Evolutionary conservation across 495 filamentous ascomycete species (phyloP).

Genomic region (Aspergillus funiculosus): DNA sequence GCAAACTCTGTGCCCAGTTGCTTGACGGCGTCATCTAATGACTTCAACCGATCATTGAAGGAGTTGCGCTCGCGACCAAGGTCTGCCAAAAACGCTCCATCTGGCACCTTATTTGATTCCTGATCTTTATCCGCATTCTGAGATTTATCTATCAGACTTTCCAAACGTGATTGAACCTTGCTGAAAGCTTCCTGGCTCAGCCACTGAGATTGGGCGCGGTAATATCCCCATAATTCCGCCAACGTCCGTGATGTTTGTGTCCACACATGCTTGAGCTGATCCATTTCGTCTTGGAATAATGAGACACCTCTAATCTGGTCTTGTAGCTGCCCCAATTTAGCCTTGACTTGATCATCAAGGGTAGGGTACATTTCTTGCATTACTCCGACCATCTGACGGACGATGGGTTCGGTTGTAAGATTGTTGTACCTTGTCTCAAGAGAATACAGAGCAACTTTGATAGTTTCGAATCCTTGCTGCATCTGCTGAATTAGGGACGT

Average conservation of each 20-base stretch:
- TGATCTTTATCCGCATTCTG: neutral
- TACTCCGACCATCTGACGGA: slow-evolving; percentile 30
- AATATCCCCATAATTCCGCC: neutral
- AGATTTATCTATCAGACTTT: neutral
- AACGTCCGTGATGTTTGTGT: slow-evolving; percentile 7
- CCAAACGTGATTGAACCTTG: neutral
- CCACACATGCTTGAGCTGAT: slow-evolving; percentile 6
- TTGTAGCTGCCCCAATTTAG: slow-evolving; percentile 8
- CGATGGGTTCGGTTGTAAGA: slow-evolving; percentile 29
- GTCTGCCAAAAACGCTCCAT: neutral
- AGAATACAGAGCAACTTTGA: slow-evolving; percentile 29
- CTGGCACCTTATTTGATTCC: neutral
- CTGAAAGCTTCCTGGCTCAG: slow-evolving; percentile 4
- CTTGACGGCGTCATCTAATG: neutral
- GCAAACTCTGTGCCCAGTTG: neutral
- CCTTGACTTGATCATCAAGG: neutral
- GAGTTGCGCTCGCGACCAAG: neutral
- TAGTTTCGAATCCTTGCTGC: slow-evolving; percentile 4
- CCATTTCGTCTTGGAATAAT: slow-evolving; percentile 3
- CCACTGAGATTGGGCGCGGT: neutral
- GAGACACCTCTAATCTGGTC: neutral
- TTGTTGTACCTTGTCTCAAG: slow-evolving; percentile 35
- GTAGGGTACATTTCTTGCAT: slow-evolving; percentile 37
- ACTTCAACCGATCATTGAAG: neutral
- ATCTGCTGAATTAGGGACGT: neutral